These are phyloP conservation scores for Fusarium sp. DNA, from an alignment of 2,329 filamentous ascomycete genomes.

Conservation along the genomic window DNA sequence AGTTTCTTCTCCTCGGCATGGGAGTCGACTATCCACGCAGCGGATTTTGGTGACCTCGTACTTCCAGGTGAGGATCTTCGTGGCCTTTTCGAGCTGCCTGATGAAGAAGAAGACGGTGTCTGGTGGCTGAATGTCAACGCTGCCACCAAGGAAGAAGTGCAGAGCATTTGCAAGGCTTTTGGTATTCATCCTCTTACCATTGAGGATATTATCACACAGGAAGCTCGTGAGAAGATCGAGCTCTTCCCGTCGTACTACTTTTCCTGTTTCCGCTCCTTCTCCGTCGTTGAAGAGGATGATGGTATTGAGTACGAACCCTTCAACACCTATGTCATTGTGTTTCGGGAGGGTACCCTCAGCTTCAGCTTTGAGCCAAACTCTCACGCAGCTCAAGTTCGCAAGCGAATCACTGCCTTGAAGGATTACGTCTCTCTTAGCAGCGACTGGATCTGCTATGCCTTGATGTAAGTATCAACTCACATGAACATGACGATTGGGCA, in stretches of 20 bases:
- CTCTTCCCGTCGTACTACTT: conserved; percentile 98
- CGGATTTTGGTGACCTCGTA: conserved; percentile 87
- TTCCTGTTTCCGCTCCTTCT: conserved; percentile 95
- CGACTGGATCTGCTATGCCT: conserved; percentile 98
- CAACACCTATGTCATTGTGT: conserved; percentile 97
- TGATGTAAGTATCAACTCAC: conserved; percentile 76
- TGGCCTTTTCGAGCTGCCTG: conserved; percentile 81
- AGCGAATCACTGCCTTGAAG: conserved; percentile 90
- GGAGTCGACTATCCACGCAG: conserved; percentile 92
- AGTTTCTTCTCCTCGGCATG: conserved; percentile 97
- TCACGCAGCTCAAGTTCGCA: conserved; percentile 89
- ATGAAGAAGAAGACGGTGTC: conserved; percentile 78
- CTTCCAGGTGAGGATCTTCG: conserved; percentile 91
- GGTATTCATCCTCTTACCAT: conserved; percentile 95
- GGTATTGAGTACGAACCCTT: conserved; percentile 91
- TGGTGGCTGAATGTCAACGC: conserved; percentile 98
- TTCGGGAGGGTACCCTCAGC: conserved; percentile 92
- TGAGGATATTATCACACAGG: conserved; percentile 95
- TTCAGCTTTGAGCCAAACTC: conserved; percentile 92
- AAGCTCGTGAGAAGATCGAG: conserved; percentile 98
- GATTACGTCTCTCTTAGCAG: conserved; percentile 95
- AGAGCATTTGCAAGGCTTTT: conserved; percentile 91
- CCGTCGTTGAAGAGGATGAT: conserved; percentile 78
- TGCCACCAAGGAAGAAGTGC: conserved; percentile 88
- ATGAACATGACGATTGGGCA: conserved; percentile 27